phyloP scores from a whole-genome alignment of 306 rosid species.

The Gastrolobium villosum region DNA sequence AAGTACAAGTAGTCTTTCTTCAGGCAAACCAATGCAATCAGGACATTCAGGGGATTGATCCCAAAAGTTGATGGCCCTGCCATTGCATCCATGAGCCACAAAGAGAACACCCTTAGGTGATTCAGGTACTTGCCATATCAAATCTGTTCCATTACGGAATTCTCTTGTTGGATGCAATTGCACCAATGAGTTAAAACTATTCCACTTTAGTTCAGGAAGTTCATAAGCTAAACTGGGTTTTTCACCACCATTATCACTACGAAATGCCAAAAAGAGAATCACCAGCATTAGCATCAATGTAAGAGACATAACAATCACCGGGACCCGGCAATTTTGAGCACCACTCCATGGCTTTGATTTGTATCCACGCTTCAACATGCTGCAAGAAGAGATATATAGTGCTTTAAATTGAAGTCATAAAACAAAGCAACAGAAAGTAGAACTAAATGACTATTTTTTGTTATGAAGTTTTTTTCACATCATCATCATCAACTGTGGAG shows the following conservation, averaged over 20 bases:
- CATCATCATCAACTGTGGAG: not conserved
- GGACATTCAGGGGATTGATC: constrained; percentile 74
- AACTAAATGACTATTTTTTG: not conserved
- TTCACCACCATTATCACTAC: constrained; percentile 42
- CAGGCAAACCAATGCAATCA: constrained; percentile 87
- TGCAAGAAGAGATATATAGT: constrained; percentile 47
- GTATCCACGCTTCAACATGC: constrained; percentile 78
- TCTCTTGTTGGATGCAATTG: constrained; percentile 66
- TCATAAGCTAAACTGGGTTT: constrained; percentile 45
- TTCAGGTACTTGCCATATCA: constrained; percentile 89
- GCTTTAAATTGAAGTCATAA: constrained; percentile 5
- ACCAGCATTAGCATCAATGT: constrained; percentile 55
- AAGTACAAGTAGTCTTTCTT: constrained; percentile 82
- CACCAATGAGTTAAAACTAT: constrained; percentile 67
- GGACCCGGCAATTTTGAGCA: constrained; percentile 47
- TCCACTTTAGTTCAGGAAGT: constrained; percentile 62
- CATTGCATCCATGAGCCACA: constrained; percentile 91
- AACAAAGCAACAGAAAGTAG: not conserved
- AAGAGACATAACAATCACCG: constrained; percentile 52
- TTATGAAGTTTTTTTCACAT: not conserved
- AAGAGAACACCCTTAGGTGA: constrained; percentile 87
- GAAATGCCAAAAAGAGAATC: constrained; percentile 48
- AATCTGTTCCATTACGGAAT: constrained; percentile 73
- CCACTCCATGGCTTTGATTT: constrained; percentile 61
- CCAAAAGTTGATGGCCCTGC: constrained; percentile 87